phyloP scores from a whole-genome alignment of 1,284 basidiomycete species.

The Moniliophthora roreri region DNA sequence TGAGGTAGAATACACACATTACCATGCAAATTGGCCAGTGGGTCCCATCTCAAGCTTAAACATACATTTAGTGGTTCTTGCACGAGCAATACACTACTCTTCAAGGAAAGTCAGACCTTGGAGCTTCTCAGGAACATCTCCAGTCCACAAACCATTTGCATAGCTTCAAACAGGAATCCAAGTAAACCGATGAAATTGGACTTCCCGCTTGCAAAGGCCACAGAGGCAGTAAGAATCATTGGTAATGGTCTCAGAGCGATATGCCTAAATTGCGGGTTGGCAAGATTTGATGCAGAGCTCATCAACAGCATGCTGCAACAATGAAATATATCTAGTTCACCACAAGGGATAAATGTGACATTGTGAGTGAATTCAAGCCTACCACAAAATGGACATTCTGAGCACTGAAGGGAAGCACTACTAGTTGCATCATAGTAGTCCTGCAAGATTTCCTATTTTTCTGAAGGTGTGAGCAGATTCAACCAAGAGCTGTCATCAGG shows the following conservation, averaged over 20 bases:
- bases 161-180: slow-evolving; percentile 12
- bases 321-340: too few species aligned
- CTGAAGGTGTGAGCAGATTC: too few species aligned
- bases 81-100: slow-evolving; percentile 14
- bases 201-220: not conserved
- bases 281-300: not conserved
- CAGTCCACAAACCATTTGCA: slow-evolving; percentile 15
- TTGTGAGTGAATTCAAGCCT: too few species aligned
- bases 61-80: slow-evolving; percentile 10
- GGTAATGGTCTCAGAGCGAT: not conserved
- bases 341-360: too few species aligned
- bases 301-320: not conserved
- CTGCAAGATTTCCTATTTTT: too few species aligned
- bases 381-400: too few species aligned
- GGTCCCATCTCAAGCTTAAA: slow-evolving; percentile 11
- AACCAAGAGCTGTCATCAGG: too few species aligned
- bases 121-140: slow-evolving; percentile 7
- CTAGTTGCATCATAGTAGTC: too few species aligned
- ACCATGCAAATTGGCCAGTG: slow-evolving; percentile 10
- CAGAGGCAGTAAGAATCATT: not conserved
- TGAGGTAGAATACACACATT: slow-evolving; percentile 16
- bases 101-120: slow-evolving; percentile 13
- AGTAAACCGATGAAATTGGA: not conserved
- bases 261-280: not conserved
- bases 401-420: too few species aligned